Percentiles rank a stretch among this genome's conserved stretches.
phyloP scores from a whole-genome alignment of 2,329 filamentous ascomycete genomes.

The Magnaporthiopsis rhizophila region DNA sequence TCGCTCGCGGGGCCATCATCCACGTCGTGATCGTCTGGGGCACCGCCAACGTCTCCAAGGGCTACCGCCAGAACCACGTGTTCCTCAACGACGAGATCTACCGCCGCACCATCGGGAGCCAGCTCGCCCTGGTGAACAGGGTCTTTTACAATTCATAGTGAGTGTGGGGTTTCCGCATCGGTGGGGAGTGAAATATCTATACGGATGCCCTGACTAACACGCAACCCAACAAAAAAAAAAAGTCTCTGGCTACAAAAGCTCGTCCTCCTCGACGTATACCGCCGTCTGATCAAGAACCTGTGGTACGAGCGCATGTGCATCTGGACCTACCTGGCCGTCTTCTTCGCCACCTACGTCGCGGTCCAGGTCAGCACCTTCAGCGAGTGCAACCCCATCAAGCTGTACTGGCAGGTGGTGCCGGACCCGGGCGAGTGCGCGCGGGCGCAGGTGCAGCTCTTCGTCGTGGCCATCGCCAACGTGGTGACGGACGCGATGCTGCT shows the following conservation, averaged over 20 bases:
- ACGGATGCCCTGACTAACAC: no score
- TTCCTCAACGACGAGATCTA: not conserved
- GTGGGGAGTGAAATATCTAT: no score
- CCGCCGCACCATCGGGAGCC: not conserved
- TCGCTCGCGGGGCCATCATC: not conserved
- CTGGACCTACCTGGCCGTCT: not conserved
- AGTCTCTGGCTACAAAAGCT: slow-evolving; percentile 7
- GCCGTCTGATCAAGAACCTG: slow-evolving; percentile 3
- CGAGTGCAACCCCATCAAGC: slow-evolving; percentile 3
- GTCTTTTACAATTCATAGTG: slow-evolving; percentile 6
- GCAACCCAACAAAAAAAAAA: no score
- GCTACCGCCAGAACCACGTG: not conserved
- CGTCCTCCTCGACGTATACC: slow-evolving; percentile 7
- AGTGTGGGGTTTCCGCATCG: not conserved
- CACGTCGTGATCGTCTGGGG: slow-evolving; percentile 4
- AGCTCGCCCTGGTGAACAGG: slow-evolving; percentile 2
- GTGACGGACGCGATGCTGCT: slow-evolving; percentile 28
- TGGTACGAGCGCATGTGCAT: not conserved
- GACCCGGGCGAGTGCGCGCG: slow-evolving; percentile 5
- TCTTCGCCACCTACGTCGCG: slow-evolving; percentile 4
- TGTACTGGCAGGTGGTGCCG: slow-evolving; percentile 6
- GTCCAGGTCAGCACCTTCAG: slow-evolving; percentile 1
- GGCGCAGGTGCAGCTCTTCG: slow-evolving; percentile 2
- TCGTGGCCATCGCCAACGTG: slow-evolving; percentile 20
- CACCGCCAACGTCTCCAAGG: not conserved